phyloP scores from a whole-genome alignment of 306 rosid species.

The Pueraria montana region DNA sequence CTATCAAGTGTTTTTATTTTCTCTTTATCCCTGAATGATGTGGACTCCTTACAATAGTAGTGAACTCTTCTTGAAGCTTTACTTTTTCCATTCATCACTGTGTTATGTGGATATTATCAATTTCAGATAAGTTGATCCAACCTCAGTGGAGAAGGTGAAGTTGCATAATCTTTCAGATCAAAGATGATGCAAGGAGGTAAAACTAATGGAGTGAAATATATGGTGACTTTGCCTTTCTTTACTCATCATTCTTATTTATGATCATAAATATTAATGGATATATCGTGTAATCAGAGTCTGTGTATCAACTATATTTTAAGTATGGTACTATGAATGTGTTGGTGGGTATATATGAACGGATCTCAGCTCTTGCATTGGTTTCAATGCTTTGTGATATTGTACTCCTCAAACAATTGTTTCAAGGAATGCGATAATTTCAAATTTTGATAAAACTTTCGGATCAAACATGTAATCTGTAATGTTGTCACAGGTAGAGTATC shows the following conservation, averaged over 20 bases:
- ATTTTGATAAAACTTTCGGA: not conserved
- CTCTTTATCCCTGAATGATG: not conserved
- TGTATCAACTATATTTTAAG: slow-evolving; percentile 10
- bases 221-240: slow-evolving; percentile 16
- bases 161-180: not conserved
- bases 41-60: not conserved
- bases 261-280: slow-evolving; percentile 15
- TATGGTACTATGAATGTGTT: not conserved
- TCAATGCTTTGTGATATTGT: not conserved
- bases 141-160: slow-evolving; percentile 65
- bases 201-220: not conserved
- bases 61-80: not conserved
- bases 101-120: slow-evolving; percentile 21
- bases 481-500: not conserved
- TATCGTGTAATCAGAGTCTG: slow-evolving; percentile 20
- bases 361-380: not conserved
- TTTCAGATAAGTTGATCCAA: slow-evolving; percentile 59
- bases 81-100: not conserved
- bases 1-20: not conserved
- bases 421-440: not conserved
- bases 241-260: not conserved
- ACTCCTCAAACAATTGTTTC: not conserved
- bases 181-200: slow-evolving; percentile 2
- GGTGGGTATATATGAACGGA: not conserved
- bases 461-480: not conserved